phyloP scores from a whole-genome alignment of 2,329 filamentous ascomycete species.

The Pyrenophora seminiperda region DNA sequence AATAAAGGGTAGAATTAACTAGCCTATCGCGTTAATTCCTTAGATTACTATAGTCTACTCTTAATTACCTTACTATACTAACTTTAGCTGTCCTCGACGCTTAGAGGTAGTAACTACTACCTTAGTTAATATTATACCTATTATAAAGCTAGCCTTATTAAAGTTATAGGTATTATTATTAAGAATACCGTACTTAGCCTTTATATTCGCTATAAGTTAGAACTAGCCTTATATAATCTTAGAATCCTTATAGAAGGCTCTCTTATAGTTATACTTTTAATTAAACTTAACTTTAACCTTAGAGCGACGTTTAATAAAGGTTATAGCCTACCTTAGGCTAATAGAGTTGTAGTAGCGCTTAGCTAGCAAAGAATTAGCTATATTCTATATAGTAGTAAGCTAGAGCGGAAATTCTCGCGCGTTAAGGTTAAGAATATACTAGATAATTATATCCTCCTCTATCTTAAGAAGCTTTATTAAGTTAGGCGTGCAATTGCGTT shows the following conservation, averaged over 20 bases:
- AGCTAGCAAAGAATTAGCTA: neutral
- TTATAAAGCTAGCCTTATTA: neutral
- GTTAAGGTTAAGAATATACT: neutral
- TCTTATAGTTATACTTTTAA: slow-evolving; percentile 11
- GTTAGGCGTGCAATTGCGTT: neutral
- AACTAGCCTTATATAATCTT: slow-evolving; percentile 13
- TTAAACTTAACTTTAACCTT: slow-evolving; percentile 21
- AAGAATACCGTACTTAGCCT: slow-evolving; percentile 11
- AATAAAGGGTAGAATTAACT: neutral
- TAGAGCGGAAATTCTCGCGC: neutral
- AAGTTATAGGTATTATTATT: slow-evolving; percentile 19
- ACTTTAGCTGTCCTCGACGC: neutral
- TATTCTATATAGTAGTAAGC: neutral
- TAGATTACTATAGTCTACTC: neutral
- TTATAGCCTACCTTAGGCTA: neutral
- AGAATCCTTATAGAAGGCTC: slow-evolving; percentile 8
- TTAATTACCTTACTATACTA: neutral
- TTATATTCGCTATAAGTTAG: slow-evolving; percentile 10
- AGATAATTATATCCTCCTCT: neutral
- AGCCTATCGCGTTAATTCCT: neutral
- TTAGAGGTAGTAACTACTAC: neutral
- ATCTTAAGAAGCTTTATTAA: neutral
- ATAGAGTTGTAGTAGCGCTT: neutral
- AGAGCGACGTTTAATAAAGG: neutral
- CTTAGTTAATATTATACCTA: neutral